A percentile compares a stretch with the other conserved stretches of the same genome.
These are phyloP conservation scores for Tetrapisispora nanseiensis DNA, from an alignment of 805 yeast genomes.

Conservation along the genomic window DNA sequence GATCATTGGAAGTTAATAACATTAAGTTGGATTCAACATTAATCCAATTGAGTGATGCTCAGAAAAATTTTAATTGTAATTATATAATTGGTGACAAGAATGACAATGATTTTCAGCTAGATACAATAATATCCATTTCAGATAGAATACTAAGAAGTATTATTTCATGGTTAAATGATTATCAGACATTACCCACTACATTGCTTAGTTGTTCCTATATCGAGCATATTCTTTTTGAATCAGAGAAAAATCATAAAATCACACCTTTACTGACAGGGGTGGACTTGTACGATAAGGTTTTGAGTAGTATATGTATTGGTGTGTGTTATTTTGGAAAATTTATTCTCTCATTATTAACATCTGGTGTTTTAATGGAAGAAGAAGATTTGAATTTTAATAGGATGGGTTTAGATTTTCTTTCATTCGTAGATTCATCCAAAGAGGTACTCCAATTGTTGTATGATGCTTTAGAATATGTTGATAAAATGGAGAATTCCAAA, in stretches of 20 bases:
- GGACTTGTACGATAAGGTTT: conserved; percentile 38
- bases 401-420: conserved; percentile 42
- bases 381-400: conserved; percentile 62
- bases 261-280: conserved; percentile 15
- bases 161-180: conserved; percentile 68
- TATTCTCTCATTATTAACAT: conserved; percentile 36
- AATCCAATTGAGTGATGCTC: conserved; percentile 38
- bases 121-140: conserved; percentile 40
- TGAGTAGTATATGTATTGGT: conserved; percentile 44
- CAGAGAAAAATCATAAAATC: conserved; percentile 20
- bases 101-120: conserved; percentile 27
- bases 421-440: conserved; percentile 15
- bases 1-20: conserved; percentile 74
- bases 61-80: conserved; percentile 38
- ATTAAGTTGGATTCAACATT: conserved; percentile 69
- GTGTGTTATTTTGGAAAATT: conserved; percentile 45
- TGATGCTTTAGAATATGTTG: conserved; percentile 23
- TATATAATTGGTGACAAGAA: conserved; percentile 8
- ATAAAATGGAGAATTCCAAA: not conserved
- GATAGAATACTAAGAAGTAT: conserved; percentile 45
- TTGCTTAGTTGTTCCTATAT: conserved; percentile 68
- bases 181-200: conserved; percentile 60
- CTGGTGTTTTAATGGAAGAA: conserved; percentile 60
- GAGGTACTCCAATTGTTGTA: conserved; percentile 25
- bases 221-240: conserved; percentile 43